Evolutionary conservation across 331 rosid species (phyloP).

Genomic region (Rosa hybrid): DNA sequence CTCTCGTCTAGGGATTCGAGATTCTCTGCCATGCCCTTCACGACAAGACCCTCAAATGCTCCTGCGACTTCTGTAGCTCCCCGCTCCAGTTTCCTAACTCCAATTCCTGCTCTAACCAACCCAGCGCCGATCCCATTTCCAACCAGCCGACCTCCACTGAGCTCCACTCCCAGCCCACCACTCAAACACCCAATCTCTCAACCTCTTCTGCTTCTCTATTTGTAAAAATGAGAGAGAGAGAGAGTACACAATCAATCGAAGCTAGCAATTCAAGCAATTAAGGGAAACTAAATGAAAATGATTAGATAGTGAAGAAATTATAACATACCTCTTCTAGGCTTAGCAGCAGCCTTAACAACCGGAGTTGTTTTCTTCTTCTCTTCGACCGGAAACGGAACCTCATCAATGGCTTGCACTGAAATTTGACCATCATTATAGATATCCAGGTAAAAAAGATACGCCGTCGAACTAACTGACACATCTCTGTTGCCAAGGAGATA

Average conservation of each 20-base stretch:
- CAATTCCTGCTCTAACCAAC: no score
- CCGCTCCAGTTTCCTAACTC: no score
- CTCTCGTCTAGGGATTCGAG: no score
- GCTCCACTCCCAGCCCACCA: no score
- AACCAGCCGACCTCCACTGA: no score
- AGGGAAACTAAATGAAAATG: neutral
- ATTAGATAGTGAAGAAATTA: neutral
- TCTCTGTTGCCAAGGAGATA: constrained; percentile 85
- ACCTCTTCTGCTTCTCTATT: no score
- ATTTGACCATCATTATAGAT: constrained; percentile 88
- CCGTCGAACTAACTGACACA: constrained; percentile 89
- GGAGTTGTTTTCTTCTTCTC: constrained; percentile 53
- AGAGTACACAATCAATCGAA: no score
- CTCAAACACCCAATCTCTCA: no score
- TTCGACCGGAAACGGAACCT: constrained; percentile 69
- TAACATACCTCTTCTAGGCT: constrained; percentile 80
- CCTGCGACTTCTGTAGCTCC: no score
- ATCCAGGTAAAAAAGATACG: constrained; percentile 88
- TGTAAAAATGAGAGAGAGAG: neutral
- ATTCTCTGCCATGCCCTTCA: no score
- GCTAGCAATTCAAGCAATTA: neutral
- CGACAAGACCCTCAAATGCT: no score
- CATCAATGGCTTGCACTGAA: constrained; percentile 94
- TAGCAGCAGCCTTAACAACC: constrained; percentile 67
- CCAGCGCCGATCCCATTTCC: no score